These are phyloP conservation scores for Trichoderma aggressivum DNA, from an alignment of 2,329 filamentous ascomycete genomes.

Conservation along the genomic window DNA sequence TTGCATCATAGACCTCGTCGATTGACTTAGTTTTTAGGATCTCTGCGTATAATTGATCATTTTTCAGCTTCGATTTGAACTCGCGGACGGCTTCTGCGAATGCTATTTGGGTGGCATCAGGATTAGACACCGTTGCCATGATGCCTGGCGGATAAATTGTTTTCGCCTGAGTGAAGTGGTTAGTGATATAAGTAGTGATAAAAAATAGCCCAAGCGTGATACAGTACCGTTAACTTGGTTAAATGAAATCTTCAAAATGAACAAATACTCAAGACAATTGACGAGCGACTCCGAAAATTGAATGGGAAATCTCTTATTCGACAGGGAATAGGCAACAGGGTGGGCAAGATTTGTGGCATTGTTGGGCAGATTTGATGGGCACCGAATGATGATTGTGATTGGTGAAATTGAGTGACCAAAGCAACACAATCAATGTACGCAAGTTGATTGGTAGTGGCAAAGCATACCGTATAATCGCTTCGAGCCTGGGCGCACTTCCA, in stretches of 20 bases:
- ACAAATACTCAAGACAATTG: not conserved
- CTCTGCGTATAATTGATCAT: slow-evolving; percentile 19
- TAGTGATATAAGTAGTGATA: not conserved
- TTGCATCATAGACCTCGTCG: slow-evolving; percentile 33
- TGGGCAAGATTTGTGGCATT: not conserved
- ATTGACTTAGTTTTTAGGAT: slow-evolving; percentile 28
- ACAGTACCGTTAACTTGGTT: not conserved
- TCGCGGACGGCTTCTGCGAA: slow-evolving; percentile 6
- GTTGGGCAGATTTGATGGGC: not conserved
- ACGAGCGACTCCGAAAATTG: not conserved
- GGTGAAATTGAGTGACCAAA: not conserved
- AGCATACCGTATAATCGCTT: not conserved
- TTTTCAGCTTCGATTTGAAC: slow-evolving; percentile 21
- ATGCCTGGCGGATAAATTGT: not conserved
- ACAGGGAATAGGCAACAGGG: not conserved
- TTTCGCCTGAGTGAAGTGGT: not conserved
- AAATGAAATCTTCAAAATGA: not conserved
- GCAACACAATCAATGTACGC: not conserved
- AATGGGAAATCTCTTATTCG: not conserved
- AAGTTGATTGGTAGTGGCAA: not conserved
- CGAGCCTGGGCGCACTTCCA: not conserved
- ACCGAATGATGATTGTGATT: not conserved
- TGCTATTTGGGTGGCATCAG: not conserved
- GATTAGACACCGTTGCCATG: not conserved
- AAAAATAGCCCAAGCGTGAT: not conserved